These are phyloP conservation scores for Drechslerella stenobrocha DNA, from an alignment of 2,329 filamentous ascomycete genomes.

Conservation along the genomic window DNA sequence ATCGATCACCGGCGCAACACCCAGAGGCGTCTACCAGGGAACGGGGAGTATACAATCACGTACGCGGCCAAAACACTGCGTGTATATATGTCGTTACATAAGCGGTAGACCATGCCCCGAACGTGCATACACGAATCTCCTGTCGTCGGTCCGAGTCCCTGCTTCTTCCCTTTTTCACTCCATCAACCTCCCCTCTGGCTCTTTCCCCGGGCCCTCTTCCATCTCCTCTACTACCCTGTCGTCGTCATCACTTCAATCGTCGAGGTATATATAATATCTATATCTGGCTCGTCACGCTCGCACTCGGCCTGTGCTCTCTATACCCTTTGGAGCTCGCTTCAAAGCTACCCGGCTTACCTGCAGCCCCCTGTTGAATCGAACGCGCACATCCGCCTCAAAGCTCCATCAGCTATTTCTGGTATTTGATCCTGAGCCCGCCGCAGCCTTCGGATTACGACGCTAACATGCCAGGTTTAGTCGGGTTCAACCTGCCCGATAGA, in stretches of 20 bases:
- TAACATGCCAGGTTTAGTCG: slow-evolving; percentile 7
- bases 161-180: too few relatives aligned
- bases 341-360: not conserved
- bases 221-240: not conserved
- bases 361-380: slow-evolving; percentile 25
- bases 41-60: too few relatives aligned
- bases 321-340: slow-evolving; percentile 21
- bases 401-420: slow-evolving; percentile 32
- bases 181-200: too few relatives aligned
- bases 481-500: slow-evolving; percentile 23
- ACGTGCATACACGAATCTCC: too few relatives aligned
- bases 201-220: too few relatives aligned
- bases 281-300: not conserved
- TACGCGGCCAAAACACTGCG: too few relatives aligned
- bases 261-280: not conserved
- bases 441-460: not conserved
- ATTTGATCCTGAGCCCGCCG: slow-evolving; percentile 23
- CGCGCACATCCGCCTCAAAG: slow-evolving; percentile 10
- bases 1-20: too few relatives aligned
- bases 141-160: too few relatives aligned
- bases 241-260: slow-evolving; percentile 9
- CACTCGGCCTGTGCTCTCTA: not conserved
- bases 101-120: too few relatives aligned
- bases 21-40: too few relatives aligned
- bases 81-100: too few relatives aligned